Evolutionary conservation across 257 asterid species (phyloP), one percentile per base, ranked within the genome.

Genomic region (Sherardia arvensis): DNA sequence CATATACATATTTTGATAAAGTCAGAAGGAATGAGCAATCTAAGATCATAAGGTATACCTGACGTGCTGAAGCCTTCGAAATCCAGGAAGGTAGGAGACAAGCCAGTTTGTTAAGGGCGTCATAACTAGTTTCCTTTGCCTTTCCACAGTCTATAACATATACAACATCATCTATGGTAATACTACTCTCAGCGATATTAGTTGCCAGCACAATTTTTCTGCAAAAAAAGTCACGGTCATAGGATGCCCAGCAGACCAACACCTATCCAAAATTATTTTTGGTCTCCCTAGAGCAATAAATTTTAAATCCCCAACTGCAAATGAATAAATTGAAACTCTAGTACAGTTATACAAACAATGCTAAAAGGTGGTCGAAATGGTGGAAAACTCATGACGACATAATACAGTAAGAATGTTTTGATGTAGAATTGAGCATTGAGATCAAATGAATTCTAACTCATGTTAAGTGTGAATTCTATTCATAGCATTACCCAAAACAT

Each of bases 1-100:
- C 66, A 56, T n/a, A 33, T 27, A 29, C 40, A 40, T 20, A 45
- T 15, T n/a, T n/a, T 40, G 4, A 25, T 17, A 36, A 45, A 32
- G 51, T 21, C 49, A 15, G 51, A 32, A 32, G 49, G 47, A 62
- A 47, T 8, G 61, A 25, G 27, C 38, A 28, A 14, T 43, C 15
- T 43, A 22, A 28, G 32, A 62, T 20, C 45, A 49, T 18, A 22
- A 34, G 38, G 18, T 10, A 75, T 45, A 89, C 99, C 97, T 92
- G 99, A 77, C 84, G 97, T 23, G 99, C 95, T 59, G 99, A 92
- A 71, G 99, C 99, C 89, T 89, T 89, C 8, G 99, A 92, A 70
- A 92, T 92, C 99, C 99, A 92, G 71, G 99, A 89, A 47, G 99
- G 99, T 47, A 89, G 79, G 67, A 92, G 85, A 69, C 97, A 89